Conservation (phyloP, 208 protist species). For the Spongospora subterranea region DNA sequence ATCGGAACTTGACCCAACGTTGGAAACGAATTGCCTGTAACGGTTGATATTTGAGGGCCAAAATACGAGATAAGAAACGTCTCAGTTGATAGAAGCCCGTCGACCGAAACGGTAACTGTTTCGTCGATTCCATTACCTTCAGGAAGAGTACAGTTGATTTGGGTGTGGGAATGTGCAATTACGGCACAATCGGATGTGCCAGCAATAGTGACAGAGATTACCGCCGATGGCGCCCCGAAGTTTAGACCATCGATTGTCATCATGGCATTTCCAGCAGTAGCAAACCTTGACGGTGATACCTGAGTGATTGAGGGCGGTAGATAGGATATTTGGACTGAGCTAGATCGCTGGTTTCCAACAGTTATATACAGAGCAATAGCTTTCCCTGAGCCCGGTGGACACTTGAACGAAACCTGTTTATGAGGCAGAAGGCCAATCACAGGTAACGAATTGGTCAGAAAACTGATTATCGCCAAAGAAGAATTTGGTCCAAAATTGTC, state of each 20-base stretch:
- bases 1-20: slow-evolving; percentile 11
- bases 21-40: background rate
- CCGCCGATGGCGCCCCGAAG: slow-evolving; percentile 25
- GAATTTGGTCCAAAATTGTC: background rate
- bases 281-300: background rate
- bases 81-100: background rate
- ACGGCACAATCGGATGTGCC: background rate
- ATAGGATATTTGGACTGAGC: background rate
- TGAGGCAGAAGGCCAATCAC: background rate
- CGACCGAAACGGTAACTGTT: background rate
- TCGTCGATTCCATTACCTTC: background rate
- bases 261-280: background rate
- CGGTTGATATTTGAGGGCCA: background rate
- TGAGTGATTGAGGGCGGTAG: background rate
- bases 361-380: background rate
- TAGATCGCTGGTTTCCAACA: background rate
- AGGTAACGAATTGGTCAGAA: background rate
- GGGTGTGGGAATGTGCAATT: background rate
- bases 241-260: slow-evolving; percentile 1
- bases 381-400: background rate
- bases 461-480: background rate
- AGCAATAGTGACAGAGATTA: background rate
- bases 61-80: background rate
- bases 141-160: background rate
- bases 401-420: background rate